Percentiles rank a stretch among this genome's conserved stretches.
These are phyloP conservation scores for Cyamopsis tetragonoloba DNA, from an alignment of 306 rosid species.

Conservation along the genomic window DNA sequence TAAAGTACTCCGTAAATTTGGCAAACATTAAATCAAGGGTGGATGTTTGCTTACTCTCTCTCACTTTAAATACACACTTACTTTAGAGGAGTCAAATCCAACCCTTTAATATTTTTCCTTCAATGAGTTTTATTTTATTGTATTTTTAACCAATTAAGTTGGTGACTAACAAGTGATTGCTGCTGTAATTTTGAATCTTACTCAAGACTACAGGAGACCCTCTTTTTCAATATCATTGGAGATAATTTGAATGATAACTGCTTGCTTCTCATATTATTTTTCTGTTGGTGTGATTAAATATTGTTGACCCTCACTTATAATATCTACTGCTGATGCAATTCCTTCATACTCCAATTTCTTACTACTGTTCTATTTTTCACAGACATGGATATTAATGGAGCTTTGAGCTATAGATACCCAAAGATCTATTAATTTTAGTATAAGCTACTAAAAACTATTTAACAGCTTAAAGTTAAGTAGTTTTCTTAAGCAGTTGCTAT, in stretches of 20 bases:
- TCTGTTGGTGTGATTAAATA: neutral
- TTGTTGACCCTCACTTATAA: neutral
- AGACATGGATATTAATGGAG: neutral
- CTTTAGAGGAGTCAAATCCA: too few species aligned
- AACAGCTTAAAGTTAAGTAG: neutral
- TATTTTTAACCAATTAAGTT: conserved; percentile 1
- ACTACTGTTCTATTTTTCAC: neutral
- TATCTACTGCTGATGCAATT: neutral
- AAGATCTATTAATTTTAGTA: neutral
- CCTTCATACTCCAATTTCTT: neutral
- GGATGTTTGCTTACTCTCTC: too few species aligned
- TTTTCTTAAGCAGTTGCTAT: neutral
- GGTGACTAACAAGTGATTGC: neutral
- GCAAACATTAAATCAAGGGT: too few species aligned
- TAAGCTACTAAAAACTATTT: neutral
- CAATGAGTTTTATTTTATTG: neutral
- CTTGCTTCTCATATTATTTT: neutral
- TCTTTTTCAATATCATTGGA: neutral
- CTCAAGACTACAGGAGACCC: neutral
- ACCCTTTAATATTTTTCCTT: conserved; percentile 7
- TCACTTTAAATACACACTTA: too few species aligned
- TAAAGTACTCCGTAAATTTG: too few species aligned
- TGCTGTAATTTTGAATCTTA: conserved; percentile 5
- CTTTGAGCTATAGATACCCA: neutral
- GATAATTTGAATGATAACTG: neutral